phyloP scores from a whole-genome alignment of 257 asterid species.

The Solanum tacnaense region DNA sequence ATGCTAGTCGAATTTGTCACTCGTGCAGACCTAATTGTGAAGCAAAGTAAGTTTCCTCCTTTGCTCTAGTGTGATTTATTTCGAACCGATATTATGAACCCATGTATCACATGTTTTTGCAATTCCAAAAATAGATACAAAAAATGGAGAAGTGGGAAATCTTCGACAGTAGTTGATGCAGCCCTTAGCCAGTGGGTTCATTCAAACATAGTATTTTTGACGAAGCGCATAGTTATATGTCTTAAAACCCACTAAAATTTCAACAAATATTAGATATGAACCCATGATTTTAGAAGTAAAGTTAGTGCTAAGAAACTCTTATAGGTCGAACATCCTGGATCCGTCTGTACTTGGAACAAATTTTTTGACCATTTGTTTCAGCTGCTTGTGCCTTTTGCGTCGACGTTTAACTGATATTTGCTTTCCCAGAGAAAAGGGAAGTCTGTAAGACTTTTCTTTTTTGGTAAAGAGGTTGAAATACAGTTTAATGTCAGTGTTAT shows the following conservation, averaged over 20 bases:
- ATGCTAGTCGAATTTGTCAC: slow-evolving; percentile 98
- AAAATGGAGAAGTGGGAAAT: not conserved
- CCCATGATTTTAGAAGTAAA: not conserved
- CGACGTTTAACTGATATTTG: not conserved
- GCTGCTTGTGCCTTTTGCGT: not conserved
- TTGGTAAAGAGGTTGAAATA: not conserved
- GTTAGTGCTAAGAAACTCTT: not conserved
- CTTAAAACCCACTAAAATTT: not conserved
- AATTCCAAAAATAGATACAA: not conserved
- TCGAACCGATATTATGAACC: not conserved
- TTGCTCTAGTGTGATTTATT: not conserved
- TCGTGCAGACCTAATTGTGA: slow-evolving; percentile 97
- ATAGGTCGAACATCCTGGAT: not conserved
- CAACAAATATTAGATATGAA: not conserved
- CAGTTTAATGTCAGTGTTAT: not conserved
- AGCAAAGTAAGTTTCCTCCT: slow-evolving; percentile 66
- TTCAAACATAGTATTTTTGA: not conserved
- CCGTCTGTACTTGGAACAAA: not conserved
- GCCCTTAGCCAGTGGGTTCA: not conserved
- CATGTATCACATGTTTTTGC: not conserved
- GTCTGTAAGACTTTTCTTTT: not conserved
- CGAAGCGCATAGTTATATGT: not conserved
- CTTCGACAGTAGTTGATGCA: not conserved
- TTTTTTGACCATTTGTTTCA: not conserved
- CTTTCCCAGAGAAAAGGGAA: not conserved